Evolutionary conservation across 2,329 filamentous ascomycete species (phyloP).

Genomic region (Phoma herbarum): DNA sequence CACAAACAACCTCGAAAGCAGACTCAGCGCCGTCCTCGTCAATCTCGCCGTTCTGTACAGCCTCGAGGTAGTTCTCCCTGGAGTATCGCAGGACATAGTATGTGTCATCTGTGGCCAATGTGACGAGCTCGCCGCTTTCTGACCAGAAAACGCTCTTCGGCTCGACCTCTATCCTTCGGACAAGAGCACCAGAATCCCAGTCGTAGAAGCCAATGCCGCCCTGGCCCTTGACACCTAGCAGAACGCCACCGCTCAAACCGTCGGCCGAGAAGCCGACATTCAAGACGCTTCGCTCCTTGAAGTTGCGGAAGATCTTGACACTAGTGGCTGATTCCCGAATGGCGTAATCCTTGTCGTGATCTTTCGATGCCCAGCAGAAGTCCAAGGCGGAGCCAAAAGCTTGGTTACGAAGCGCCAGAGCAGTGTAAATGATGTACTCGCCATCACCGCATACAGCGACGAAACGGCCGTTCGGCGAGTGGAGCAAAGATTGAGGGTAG

Average conservation of each 20-base stretch:
- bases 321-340: conserved; percentile 94
- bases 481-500: conserved; percentile 91
- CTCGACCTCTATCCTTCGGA: conserved; percentile 87
- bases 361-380: conserved; percentile 96
- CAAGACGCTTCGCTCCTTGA: conserved; percentile 90
- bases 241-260: conserved; percentile 84
- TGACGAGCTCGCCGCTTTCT: conserved; percentile 91
- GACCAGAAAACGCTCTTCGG: conserved; percentile 89
- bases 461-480: conserved; percentile 95
- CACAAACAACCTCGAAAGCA: conserved; percentile 94
- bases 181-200: conserved; percentile 88
- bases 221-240: conserved; percentile 93
- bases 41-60: conserved; percentile 79
- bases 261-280: conserved; percentile 97
- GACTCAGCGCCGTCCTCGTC: conserved; percentile 94
- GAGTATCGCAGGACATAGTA: conserved; percentile 96
- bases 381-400: conserved; percentile 94
- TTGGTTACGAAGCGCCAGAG: conserved; percentile 95
- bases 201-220: conserved; percentile 96
- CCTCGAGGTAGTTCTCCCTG: conserved; percentile 85
- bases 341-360: conserved; percentile 98
- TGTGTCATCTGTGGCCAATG: conserved; percentile 91
- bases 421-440: conserved; percentile 99
- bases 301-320: conserved; percentile 98
- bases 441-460: conserved; percentile 93